These are phyloP conservation scores for Magnusiomyces suaveolens DNA, from an alignment of 1,139 yeast species.

Conservation along the genomic window DNA sequence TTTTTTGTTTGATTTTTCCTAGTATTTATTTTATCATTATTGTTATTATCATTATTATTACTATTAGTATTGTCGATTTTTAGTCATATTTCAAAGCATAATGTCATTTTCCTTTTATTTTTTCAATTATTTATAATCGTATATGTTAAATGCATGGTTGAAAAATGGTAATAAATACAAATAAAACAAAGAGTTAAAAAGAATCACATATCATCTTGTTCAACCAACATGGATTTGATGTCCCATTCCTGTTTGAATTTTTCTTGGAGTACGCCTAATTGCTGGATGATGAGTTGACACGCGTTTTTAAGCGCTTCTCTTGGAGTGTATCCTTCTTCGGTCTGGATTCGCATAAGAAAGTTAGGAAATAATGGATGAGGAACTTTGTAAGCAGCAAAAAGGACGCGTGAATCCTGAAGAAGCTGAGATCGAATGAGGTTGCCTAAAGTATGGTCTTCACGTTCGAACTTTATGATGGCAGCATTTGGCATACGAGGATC, in stretches of 20 bases:
- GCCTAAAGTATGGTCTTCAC: slow-evolving; percentile 96
- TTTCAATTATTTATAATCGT: too few species aligned
- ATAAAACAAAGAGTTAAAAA: too few species aligned
- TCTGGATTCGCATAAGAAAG: slow-evolving; percentile 85
- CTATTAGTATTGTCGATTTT: too few species aligned
- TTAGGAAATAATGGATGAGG: slow-evolving; percentile 97
- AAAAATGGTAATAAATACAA: too few species aligned
- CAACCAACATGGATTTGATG: slow-evolving; percentile 57
- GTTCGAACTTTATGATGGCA: slow-evolving; percentile 81
- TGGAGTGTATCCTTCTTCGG: slow-evolving; percentile 90
- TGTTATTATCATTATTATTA: too few species aligned
- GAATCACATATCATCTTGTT: slow-evolving; percentile 17
- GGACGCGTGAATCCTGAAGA: slow-evolving; percentile 71
- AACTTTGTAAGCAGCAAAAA: slow-evolving; percentile 93
- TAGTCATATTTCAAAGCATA: too few species aligned
- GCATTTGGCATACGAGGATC: slow-evolving; percentile 95
- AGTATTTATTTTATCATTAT: too few species aligned
- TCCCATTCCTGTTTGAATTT: slow-evolving; percentile 91
- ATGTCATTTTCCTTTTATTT: too few species aligned
- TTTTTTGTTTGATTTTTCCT: too few species aligned
- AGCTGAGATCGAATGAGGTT: slow-evolving; percentile 80
- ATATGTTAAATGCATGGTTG: too few species aligned
- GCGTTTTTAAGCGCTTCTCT: slow-evolving; percentile 85
- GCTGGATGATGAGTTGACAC: slow-evolving; percentile 71
- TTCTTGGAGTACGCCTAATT: slow-evolving; percentile 60